phyloP scores from a whole-genome alignment of 192 early-diverging fungal species.

The Dissophora globulifera region DNA sequence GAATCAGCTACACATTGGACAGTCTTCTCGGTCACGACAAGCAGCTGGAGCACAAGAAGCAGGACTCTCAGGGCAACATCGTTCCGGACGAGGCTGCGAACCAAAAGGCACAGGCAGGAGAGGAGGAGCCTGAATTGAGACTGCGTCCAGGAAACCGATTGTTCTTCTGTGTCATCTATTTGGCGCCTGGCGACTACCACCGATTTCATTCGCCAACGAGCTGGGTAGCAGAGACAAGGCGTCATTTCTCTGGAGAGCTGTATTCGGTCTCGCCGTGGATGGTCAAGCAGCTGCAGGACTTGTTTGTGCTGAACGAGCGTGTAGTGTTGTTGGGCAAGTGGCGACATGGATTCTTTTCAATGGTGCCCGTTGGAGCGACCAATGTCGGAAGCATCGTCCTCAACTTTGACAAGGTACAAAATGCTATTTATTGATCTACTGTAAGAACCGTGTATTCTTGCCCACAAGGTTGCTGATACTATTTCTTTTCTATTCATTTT shows the following conservation, averaged over 20 bases:
- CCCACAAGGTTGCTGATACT: neutral
- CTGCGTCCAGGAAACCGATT: conserved; percentile 72
- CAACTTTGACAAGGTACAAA: conserved; percentile 87
- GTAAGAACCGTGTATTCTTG: no score
- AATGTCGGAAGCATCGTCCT: conserved; percentile 97
- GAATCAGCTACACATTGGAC: conserved; percentile 85
- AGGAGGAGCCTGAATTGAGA: conserved; percentile 5
- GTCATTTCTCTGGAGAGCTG: conserved; percentile 95
- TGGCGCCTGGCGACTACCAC: conserved; percentile 99
- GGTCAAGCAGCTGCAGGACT: conserved; percentile 81
- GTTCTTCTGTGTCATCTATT: conserved; percentile 93
- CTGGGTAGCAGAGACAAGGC: conserved; percentile 87
- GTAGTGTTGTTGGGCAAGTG: conserved; percentile 93
- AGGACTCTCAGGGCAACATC: conserved; percentile 55
- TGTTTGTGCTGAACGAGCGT: conserved; percentile 98
- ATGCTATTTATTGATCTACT: no score
- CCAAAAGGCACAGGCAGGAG: conserved; percentile 19
- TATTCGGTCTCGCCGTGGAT: conserved; percentile 95
- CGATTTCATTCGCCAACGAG: conserved; percentile 97
- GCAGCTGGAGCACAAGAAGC: conserved; percentile 47
- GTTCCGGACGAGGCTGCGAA: conserved; percentile 31
- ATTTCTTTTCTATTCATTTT: neutral
- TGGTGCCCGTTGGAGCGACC: conserved; percentile 97
- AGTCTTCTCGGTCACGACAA: conserved; percentile 70
- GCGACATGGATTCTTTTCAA: conserved; percentile 94